These are phyloP conservation scores for Fonsecaea monophora DNA, from an alignment of 2,329 filamentous ascomycete species.

Conservation along the genomic window DNA sequence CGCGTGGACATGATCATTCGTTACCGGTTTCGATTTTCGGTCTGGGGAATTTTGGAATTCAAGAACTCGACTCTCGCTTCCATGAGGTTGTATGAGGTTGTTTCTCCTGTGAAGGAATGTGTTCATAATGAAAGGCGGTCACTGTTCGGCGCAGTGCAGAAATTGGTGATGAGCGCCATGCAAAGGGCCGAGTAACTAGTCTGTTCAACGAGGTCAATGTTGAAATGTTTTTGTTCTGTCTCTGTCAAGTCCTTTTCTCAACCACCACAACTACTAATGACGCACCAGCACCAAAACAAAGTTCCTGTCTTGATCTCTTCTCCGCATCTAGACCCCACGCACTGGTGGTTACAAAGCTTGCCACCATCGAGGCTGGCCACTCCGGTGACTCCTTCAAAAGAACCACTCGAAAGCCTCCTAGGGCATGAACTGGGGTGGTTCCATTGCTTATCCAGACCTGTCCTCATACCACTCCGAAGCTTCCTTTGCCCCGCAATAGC, in stretches of 20 bases:
- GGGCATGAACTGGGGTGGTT: neutral
- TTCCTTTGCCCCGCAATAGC: constrained; percentile 32
- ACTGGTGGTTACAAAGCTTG: neutral
- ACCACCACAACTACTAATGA: neutral
- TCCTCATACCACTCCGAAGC: constrained; percentile 16
- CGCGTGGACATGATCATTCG: constrained; percentile 21
- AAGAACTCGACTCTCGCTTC: constrained; percentile 16
- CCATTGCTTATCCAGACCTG: constrained; percentile 5
- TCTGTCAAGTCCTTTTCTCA: neutral
- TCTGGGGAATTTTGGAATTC: constrained; percentile 9
- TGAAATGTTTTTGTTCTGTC: neutral
- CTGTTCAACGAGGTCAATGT: neutral
- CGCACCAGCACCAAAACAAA: constrained; percentile 22
- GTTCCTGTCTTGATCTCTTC: constrained; percentile 22
- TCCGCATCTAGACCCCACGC: constrained; percentile 6
- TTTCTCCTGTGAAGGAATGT: constrained; percentile 9
- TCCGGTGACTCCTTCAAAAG: neutral
- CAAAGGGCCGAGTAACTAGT: constrained; percentile 6
- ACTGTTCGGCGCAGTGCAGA: constrained; percentile 6
- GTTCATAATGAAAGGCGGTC: constrained; percentile 30
- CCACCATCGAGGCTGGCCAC: neutral
- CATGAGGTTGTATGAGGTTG: neutral
- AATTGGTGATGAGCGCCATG: neutral
- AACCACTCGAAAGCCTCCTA: neutral
- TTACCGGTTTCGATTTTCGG: constrained; percentile 19